A percentile compares a stretch with the other conserved stretches of the same genome.
phyloP scores from a whole-genome alignment of 139 green algal genomes.

The Trebouxia sp. region DNA sequence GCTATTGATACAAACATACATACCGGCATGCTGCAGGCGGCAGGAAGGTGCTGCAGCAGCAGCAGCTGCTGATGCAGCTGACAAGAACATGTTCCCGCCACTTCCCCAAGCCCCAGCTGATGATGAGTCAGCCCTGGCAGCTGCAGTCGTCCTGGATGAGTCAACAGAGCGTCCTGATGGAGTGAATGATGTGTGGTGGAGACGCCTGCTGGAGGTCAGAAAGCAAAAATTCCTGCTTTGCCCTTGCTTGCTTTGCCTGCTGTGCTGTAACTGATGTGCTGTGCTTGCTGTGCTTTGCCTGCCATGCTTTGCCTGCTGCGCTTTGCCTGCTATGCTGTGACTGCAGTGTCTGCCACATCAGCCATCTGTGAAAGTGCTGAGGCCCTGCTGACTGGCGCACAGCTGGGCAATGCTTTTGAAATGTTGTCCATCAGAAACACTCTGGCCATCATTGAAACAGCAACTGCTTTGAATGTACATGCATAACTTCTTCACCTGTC shows the following conservation, averaged over 20 bases:
- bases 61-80: background rate
- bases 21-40: background rate
- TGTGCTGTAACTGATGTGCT: background rate
- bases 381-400: too few species aligned
- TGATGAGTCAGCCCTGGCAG: background rate
- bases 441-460: too few species aligned
- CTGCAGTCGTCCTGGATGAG: background rate
- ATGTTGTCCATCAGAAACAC: too few species aligned
- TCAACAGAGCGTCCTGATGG: slow-evolving; percentile 15
- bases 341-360: too few species aligned
- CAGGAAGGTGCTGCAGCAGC: background rate
- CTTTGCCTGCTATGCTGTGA: too few species aligned
- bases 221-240: background rate
- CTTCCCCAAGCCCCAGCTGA: background rate
- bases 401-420: too few species aligned
- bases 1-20: too few species aligned
- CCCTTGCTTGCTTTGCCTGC: background rate
- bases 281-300: background rate
- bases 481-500: too few species aligned
- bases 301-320: too few species aligned
- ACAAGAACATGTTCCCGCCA: background rate
- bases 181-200: slow-evolving; percentile 21
- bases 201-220: background rate
- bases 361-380: too few species aligned
- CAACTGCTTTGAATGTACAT: too few species aligned